Evolutionary conservation across 2,329 filamentous ascomycete genomes (phyloP), one percentile per base, ranked within the genome.

Genomic region (Lachnellula subtilissima): DNA sequence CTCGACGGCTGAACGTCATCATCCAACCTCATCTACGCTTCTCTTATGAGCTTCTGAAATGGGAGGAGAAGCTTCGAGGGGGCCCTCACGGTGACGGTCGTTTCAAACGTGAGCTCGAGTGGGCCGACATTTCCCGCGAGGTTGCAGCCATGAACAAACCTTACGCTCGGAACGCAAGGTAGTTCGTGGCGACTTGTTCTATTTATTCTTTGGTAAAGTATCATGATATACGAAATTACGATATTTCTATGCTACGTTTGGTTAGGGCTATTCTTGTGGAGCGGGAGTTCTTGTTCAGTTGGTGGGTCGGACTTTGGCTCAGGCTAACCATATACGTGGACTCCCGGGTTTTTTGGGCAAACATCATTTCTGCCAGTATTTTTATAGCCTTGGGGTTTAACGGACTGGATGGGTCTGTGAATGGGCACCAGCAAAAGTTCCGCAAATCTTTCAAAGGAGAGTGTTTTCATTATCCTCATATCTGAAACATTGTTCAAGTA

Each of bases 1-100:
- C 94, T 19, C 83, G 94, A 52, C 82, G 94, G 58, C 78, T 99
- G 48, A 99, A 99, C 69, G 94, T 99, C 52, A 99, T 99, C 61
- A 97, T 99, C 61, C 94, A 99, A 71, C 94, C 94, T 12, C 93
- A 99, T 75, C 79, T 99, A 54, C 83, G 91, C 56, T 99, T 99
- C 74, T 88, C 89, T 64, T 96, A 97, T 69, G 94, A 99, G 74
- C 81, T 99, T 32, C 79, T 99, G 50, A 95, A 95, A 71, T 97
- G 93, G 91, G 94, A 99, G 73, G 93, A 97, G 72, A 73, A 81
- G 35, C 83, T 92, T 59, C 83, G 82, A 67, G 67, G 48, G 19
- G 61, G 52, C 11, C 49, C 59, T 19, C 46, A 69, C 46, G 72
- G 65, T 71, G 80, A 73, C 69, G 77, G 72, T 72, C 64, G 35